Conservation (phyloP, 495 filamentous ascomycete genomes). For the Darksidea phi region DNA sequence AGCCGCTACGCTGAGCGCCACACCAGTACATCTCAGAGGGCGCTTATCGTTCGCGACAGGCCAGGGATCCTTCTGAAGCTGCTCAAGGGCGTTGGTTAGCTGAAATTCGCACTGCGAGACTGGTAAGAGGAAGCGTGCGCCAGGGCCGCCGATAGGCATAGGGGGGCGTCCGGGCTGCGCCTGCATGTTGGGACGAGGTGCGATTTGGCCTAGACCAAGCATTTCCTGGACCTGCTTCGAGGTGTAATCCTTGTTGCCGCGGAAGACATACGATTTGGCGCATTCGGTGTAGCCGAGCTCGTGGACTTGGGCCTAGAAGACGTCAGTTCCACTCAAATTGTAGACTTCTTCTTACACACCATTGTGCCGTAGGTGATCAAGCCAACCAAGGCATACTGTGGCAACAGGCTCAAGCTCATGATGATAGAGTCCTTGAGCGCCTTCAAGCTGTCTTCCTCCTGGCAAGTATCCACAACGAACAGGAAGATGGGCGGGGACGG, state of each 20-base stretch:
- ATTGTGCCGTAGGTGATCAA: slow-evolving; percentile 96
- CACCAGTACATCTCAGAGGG: slow-evolving; percentile 89
- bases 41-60: slow-evolving; percentile 93
- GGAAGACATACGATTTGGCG: slow-evolving; percentile 99
- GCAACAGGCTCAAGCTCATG: slow-evolving; percentile 93
- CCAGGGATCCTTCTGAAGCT: slow-evolving; percentile 97
- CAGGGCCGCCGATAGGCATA: slow-evolving; percentile 65
- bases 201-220: slow-evolving; percentile 74
- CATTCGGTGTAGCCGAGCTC: slow-evolving; percentile 98
- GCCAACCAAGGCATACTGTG: slow-evolving; percentile 89
- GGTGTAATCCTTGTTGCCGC: slow-evolving; percentile 94
- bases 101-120: slow-evolving; percentile 98
- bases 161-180: slow-evolving; percentile 68
- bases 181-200: slow-evolving; percentile 74
- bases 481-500: slow-evolving; percentile 95
- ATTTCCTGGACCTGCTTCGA: slow-evolving; percentile 99
- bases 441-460: slow-evolving; percentile 95
- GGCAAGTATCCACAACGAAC: slow-evolving; percentile 97
- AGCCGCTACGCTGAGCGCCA: slow-evolving; percentile 91
- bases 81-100: slow-evolving; percentile 93
- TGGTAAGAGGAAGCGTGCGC: slow-evolving; percentile 87
- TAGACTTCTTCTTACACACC: slow-evolving; percentile 52
- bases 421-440: slow-evolving; percentile 94
- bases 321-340: slow-evolving; percentile 38
- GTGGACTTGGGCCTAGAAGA: slow-evolving; percentile 80